Base-by-base conservation (phyloP, 148 eudicot species). In the Linanthus parryae region DNA sequence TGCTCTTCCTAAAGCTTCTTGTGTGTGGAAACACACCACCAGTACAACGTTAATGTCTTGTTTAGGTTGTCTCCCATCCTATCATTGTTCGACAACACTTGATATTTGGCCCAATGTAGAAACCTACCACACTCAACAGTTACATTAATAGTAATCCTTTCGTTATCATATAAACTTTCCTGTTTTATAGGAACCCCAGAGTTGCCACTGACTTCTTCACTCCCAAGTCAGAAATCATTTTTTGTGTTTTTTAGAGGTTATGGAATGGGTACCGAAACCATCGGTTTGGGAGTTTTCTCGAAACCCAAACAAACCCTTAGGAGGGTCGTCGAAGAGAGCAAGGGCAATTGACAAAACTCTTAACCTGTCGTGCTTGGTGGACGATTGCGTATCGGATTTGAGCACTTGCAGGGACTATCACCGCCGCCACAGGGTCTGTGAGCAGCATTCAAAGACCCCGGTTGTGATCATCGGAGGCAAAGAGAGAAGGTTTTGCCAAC, bases 401-500 rank as follows among this genome's bases (percentile, higher is more conserved):
- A 60, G 58, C 20, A 57, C 57, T 20, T 64, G 69, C 66, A 60
- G 70, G 46, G 75, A 71, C 37, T 74, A 74, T 57, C 73, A 74
- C 44, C 56, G 79, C 21, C 79, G 74, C 21, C 79, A 74, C 57
- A 69, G 69, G 59, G 79, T 74, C 5, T 74, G 79, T 18, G 79
- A 74, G 58, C 58, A 51, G 15, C 79, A 74, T 50, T 70, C 79
- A 8, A 74, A 69, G 58, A 52, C 79, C 10, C 65, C 79, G 0
- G 51, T 65, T 15, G 79, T 74, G 37, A 29, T 36, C 1, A 24
- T 74, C 30, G 51, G 48, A 17, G 74, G 79, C 51, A 48, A 31
- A 46, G 74, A 65, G 25, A 70, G 65, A 49, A 58, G 79, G 40
- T 74, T 74, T 48, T 74, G 79, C 50, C 79, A 74, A 58, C 79